Conservation (phyloP, 208 protist genomes). For the Leishmania arabica region DNA sequence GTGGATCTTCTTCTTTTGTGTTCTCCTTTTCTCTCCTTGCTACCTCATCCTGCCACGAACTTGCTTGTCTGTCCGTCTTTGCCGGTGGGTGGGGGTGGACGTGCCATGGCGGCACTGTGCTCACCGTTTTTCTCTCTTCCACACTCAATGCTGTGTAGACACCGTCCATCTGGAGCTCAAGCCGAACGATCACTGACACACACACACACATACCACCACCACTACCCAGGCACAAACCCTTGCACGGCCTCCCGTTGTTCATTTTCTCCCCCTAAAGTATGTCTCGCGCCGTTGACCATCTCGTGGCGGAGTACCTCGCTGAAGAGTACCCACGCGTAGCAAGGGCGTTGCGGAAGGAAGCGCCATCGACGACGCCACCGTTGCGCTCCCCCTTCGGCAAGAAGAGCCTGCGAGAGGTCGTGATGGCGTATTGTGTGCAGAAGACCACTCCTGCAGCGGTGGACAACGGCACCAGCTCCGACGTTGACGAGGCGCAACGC, state of each 20-base stretch:
- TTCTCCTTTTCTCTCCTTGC: neutral
- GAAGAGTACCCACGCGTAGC: constrained; percentile 41
- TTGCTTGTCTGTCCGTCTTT: neutral
- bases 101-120: neutral
- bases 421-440: constrained; percentile 20
- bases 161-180: neutral
- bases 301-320: constrained; percentile 57
- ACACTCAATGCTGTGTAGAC: neutral
- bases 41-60: neutral
- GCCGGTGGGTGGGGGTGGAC: neutral
- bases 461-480: constrained; percentile 41
- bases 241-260: neutral
- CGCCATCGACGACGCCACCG: constrained; percentile 9
- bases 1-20: neutral
- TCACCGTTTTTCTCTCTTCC: neutral
- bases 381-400: constrained; percentile 20
- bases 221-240: neutral
- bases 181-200: neutral
- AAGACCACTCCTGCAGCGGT: constrained; percentile 29
- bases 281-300: constrained; percentile 49
- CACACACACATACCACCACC: neutral
- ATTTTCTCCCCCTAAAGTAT: constrained; percentile 20
- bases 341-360: constrained; percentile 38
- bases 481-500: constrained; percentile 40
- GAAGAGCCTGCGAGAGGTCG: constrained; percentile 22